These are phyloP conservation scores for Podila minutissima DNA, from an alignment of 192 early-diverging fungal species.

Conservation along the genomic window DNA sequence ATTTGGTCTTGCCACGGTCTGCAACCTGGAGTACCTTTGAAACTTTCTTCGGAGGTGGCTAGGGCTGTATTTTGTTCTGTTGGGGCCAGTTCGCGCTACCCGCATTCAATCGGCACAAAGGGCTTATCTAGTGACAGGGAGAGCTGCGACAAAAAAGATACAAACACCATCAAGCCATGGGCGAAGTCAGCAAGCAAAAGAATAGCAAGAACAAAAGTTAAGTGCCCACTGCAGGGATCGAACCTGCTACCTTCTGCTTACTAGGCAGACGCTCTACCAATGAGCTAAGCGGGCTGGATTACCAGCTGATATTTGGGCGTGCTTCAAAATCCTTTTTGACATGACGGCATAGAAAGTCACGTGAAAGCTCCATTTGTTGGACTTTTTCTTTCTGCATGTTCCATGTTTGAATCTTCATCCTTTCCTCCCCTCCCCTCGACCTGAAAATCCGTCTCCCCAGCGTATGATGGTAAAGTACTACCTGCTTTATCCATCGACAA, in stretches of 20 bases:
- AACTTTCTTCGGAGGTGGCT: too few species aligned
- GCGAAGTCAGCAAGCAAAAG: too few species aligned
- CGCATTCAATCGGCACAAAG: too few species aligned
- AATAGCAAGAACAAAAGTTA: too few species aligned
- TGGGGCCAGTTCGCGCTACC: too few species aligned
- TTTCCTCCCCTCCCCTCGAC: background rate
- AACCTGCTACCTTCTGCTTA: slow-evolving; percentile 53
- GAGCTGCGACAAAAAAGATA: too few species aligned
- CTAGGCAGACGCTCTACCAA: slow-evolving; percentile 46
- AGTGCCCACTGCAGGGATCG: slow-evolving; percentile 46
- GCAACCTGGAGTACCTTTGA: too few species aligned
- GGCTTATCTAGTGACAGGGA: too few species aligned
- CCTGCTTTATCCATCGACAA: background rate
- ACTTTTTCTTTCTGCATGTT: background rate
- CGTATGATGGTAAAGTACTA: background rate
- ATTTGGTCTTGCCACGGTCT: too few species aligned
- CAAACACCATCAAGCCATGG: too few species aligned
- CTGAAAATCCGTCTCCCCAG: slow-evolving; percentile 4
- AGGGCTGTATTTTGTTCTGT: too few species aligned
- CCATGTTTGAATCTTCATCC: background rate
- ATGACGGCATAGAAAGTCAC: background rate
- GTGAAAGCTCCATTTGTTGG: background rate
- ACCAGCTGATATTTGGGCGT: background rate
- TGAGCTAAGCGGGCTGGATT: slow-evolving; percentile 7
- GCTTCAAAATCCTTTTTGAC: background rate